Evolutionary conservation across 495 filamentous ascomycete species (phyloP).

Genomic region (Neurospora tetraspora): DNA sequence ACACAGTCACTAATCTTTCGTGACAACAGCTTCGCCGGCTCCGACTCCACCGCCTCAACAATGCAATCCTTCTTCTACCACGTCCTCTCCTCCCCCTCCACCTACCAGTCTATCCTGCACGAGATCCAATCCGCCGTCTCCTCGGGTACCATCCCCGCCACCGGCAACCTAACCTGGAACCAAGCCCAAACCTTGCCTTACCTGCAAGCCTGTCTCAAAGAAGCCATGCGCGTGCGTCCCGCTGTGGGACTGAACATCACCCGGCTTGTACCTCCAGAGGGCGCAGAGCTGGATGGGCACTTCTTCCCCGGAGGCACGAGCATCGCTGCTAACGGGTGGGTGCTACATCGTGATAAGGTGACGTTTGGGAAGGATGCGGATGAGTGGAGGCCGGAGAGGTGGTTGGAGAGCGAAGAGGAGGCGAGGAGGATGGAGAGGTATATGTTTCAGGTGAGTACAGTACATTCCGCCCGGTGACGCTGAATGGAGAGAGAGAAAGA

Average conservation of each 20-base stretch:
- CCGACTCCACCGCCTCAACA: slow-evolving; percentile 52
- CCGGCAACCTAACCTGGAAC: slow-evolving; percentile 36
- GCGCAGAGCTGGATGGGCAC: slow-evolving; percentile 41
- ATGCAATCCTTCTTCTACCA: slow-evolving; percentile 48
- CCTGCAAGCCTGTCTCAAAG: slow-evolving; percentile 56
- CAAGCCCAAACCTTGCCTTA: slow-evolving; percentile 43
- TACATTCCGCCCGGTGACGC: too few species aligned
- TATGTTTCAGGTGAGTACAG: slow-evolving; percentile 36
- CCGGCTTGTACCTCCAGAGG: slow-evolving; percentile 22
- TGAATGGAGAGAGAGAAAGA: too few species aligned
- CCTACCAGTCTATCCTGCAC: slow-evolving; percentile 30
- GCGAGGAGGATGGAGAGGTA: slow-evolving; percentile 38
- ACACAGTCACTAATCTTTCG: neutral
- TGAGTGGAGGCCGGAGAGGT: slow-evolving; percentile 52
- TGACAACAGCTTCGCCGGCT: slow-evolving; percentile 43
- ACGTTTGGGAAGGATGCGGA: slow-evolving; percentile 58
- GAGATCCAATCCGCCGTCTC: slow-evolving; percentile 37
- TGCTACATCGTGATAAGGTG: slow-evolving; percentile 39
- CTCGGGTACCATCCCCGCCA: slow-evolving; percentile 26
- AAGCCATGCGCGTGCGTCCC: slow-evolving; percentile 56
- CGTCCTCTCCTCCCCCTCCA: slow-evolving; percentile 33
- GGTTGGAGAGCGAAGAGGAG: slow-evolving; percentile 45
- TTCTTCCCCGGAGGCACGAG: slow-evolving; percentile 42
- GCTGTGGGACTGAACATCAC: slow-evolving; percentile 47
- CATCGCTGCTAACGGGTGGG: slow-evolving; percentile 46